Percentiles rank a stretch among this genome's conserved stretches.
Conservation (phyloP, 1,139 yeast genomes). For the Geotrichum citri-aurantii region DNA sequence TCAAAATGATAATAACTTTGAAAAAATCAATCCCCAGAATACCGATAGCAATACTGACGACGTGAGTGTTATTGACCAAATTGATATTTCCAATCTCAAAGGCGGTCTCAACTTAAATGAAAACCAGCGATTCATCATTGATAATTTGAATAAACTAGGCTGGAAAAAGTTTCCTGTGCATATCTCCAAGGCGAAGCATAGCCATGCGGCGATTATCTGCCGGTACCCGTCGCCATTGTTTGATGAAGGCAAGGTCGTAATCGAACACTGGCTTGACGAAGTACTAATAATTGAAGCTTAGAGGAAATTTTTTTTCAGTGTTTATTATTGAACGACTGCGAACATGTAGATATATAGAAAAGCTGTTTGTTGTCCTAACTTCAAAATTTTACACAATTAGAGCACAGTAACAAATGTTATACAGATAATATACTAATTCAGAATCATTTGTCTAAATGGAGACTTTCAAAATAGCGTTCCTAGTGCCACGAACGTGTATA, state of each 20-base stretch:
- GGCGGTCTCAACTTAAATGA: constrained; percentile 16
- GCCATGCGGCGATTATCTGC: constrained; percentile 80
- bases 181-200: constrained; percentile 55
- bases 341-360: no score
- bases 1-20: not conserved
- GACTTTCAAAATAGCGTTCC: no score
- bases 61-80: not conserved
- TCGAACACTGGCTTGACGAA: constrained; percentile 55
- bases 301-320: not conserved
- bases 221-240: constrained; percentile 48
- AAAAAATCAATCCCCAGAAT: not conserved
- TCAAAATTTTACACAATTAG: no score
- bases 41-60: not conserved
- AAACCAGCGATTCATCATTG: constrained; percentile 49
- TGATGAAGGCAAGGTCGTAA: constrained; percentile 63
- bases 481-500: no score
- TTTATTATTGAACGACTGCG: not conserved
- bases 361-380: no score
- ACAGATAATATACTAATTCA: no score
- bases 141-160: constrained; percentile 48
- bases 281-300: constrained; percentile 3
- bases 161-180: constrained; percentile 73
- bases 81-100: not conserved
- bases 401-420: no score
- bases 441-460: no score